These are phyloP conservation scores for Thozetella sp. DNA, from an alignment of 495 filamentous ascomycete genomes.

Conservation along the genomic window DNA sequence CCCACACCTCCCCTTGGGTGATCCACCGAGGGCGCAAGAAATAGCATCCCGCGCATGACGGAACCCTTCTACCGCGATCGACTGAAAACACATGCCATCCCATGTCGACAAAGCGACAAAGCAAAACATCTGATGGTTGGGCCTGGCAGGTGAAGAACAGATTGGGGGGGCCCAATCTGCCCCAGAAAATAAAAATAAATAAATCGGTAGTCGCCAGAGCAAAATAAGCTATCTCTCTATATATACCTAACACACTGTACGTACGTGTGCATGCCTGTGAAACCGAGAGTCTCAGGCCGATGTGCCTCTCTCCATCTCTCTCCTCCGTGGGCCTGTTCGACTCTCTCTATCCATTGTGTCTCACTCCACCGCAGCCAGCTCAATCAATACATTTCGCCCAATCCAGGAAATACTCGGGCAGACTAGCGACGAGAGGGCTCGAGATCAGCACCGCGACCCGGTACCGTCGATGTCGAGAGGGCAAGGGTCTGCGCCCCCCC, in stretches of 20 bases:
- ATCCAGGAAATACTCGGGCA: background rate
- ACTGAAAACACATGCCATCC: conserved; percentile 2
- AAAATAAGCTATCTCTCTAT: too few species aligned
- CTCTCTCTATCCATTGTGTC: background rate
- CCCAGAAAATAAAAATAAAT: background rate
- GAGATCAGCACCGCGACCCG: background rate
- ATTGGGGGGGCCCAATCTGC: background rate
- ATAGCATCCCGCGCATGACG: background rate
- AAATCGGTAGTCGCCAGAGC: too few species aligned
- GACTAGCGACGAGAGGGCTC: background rate
- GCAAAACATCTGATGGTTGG: background rate
- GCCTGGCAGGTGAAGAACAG: too few species aligned
- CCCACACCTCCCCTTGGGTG: background rate
- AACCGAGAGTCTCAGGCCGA: too few species aligned
- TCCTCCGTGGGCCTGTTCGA: too few species aligned
- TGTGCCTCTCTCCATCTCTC: too few species aligned
- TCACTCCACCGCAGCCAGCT: background rate
- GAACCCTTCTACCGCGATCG: background rate
- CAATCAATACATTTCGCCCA: background rate
- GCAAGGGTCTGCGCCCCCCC: too few species aligned
- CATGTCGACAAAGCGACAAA: background rate
- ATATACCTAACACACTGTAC: too few species aligned
- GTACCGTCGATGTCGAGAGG: background rate
- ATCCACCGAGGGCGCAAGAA: background rate
- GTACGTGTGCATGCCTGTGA: too few species aligned